These are phyloP conservation scores for Gentiana straminea DNA, from an alignment of 257 asterid genomes.

Conservation along the genomic window DNA sequence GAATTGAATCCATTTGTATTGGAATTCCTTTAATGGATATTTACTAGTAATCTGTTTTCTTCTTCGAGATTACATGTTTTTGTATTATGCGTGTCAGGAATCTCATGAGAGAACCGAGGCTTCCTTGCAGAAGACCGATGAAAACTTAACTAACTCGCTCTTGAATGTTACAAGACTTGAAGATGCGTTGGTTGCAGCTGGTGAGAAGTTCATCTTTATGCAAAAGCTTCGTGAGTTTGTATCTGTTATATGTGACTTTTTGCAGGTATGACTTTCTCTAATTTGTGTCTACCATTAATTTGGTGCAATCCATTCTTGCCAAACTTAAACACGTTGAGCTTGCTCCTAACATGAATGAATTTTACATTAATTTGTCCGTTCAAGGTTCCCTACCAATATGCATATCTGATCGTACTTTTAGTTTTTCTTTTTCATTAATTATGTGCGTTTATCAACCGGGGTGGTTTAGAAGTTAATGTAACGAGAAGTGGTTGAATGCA, in stretches of 20 bases:
- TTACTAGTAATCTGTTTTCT: no score
- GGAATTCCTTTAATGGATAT: no score
- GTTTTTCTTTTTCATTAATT: not conserved
- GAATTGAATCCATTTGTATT: not conserved
- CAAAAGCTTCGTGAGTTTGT: slow-evolving; percentile 98
- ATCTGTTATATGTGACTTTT: slow-evolving; percentile 86
- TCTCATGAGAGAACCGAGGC: slow-evolving; percentile 54
- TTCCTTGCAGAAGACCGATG: slow-evolving; percentile 58
- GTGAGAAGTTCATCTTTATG: slow-evolving; percentile 98
- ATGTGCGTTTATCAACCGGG: no score
- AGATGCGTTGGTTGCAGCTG: slow-evolving; percentile 70
- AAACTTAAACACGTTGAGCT: slow-evolving; percentile 4
- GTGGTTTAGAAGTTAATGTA: no score
- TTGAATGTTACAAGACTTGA: slow-evolving; percentile 58
- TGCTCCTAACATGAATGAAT: not conserved
- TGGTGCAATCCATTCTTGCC: slow-evolving; percentile 8
- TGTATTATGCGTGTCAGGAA: slow-evolving; percentile 31
- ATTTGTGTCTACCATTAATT: slow-evolving; percentile 19
- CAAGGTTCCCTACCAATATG: not conserved
- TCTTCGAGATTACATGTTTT: not conserved
- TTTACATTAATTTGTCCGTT: not conserved
- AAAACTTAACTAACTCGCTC: slow-evolving; percentile 67
- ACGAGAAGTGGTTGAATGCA: no score
- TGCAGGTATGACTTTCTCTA: slow-evolving; percentile 69
- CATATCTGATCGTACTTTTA: not conserved